Evolutionary conservation across 495 filamentous ascomycete species (phyloP).

Genomic region (Aspergillus leporis): DNA sequence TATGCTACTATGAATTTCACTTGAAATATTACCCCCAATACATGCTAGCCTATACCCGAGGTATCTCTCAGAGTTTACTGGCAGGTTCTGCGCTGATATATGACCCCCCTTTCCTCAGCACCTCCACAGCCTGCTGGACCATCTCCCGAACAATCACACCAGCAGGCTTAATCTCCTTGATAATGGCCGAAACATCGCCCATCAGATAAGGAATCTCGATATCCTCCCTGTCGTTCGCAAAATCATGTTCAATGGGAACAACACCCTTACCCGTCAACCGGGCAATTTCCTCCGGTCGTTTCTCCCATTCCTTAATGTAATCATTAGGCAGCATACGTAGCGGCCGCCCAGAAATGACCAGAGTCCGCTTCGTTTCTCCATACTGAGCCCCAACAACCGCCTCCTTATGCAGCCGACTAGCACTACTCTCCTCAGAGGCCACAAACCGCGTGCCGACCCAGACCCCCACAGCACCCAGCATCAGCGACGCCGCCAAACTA

Average conservation of each 20-base stretch:
- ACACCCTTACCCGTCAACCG: constrained; percentile 70
- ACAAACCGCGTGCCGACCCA: constrained; percentile 90
- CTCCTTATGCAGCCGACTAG: constrained; percentile 75
- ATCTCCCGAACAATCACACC: constrained; percentile 80
- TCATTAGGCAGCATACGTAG: constrained; percentile 78
- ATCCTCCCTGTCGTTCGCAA: constrained; percentile 69
- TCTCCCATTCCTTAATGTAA: constrained; percentile 79
- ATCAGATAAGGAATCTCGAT: constrained; percentile 83
- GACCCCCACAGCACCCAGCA: constrained; percentile 72
- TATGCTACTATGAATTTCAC: constrained; percentile 16
- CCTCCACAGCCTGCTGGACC: constrained; percentile 73
- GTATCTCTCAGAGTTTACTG: constrained; percentile 37
- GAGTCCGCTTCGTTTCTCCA: constrained; percentile 72
- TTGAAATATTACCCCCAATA: neutral
- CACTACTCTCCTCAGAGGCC: constrained; percentile 73
- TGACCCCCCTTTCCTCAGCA: constrained; percentile 52
- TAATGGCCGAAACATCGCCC: constrained; percentile 85
- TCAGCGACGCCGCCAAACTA: constrained; percentile 67
- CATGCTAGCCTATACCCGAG: neutral
- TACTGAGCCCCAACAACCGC: constrained; percentile 74
- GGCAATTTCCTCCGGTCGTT: constrained; percentile 66
- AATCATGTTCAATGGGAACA: constrained; percentile 76
- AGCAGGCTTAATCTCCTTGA: constrained; percentile 75
- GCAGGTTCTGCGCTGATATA: constrained; percentile 32
- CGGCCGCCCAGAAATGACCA: constrained; percentile 78